Evolutionary conservation across 176 grass and related monocot genomes (phyloP).

Genomic region (Chloris gayana): DNA sequence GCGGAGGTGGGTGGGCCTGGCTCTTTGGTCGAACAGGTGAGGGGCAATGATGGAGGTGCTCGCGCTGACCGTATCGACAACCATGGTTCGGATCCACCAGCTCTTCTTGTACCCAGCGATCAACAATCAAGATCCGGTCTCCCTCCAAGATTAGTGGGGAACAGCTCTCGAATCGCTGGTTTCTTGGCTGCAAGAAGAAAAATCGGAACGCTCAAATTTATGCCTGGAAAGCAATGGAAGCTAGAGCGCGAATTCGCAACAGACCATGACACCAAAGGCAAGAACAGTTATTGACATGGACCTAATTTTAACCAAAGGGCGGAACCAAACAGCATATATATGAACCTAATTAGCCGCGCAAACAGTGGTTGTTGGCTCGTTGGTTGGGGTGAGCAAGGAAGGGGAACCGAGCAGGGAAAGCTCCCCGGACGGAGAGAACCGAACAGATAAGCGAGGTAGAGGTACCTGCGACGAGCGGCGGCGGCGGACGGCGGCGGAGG

Average conservation of each 20-base stretch:
- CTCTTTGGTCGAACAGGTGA: slow-evolving; percentile 60
- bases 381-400: not conserved
- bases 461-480: not conserved
- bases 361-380: not conserved
- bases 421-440: not conserved
- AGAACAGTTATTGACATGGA: not conserved
- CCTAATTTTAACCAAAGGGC: not conserved
- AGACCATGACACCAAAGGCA: not conserved
- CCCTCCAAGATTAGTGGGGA: not conserved
- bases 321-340: not conserved
- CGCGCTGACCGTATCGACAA: slow-evolving; percentile 72
- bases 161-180: not conserved
- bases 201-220: not conserved
- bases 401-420: not conserved
- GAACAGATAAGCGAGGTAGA: not conserved
- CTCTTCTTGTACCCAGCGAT: not conserved
- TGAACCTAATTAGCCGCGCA: not conserved
- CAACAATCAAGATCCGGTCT: slow-evolving; percentile 1
- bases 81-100: slow-evolving; percentile 39
- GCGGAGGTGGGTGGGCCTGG: slow-evolving; percentile 29
- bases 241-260: not conserved
- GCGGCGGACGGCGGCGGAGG: not conserved
- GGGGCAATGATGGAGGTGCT: slow-evolving; percentile 72
- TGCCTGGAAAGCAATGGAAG: not conserved
- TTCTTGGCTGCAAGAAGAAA: slow-evolving; percentile 32